Evolutionary conservation across 2,329 filamentous ascomycete genomes (phyloP), one percentile per base, ranked within the genome.

Genomic region (Cladosporium sp.): DNA sequence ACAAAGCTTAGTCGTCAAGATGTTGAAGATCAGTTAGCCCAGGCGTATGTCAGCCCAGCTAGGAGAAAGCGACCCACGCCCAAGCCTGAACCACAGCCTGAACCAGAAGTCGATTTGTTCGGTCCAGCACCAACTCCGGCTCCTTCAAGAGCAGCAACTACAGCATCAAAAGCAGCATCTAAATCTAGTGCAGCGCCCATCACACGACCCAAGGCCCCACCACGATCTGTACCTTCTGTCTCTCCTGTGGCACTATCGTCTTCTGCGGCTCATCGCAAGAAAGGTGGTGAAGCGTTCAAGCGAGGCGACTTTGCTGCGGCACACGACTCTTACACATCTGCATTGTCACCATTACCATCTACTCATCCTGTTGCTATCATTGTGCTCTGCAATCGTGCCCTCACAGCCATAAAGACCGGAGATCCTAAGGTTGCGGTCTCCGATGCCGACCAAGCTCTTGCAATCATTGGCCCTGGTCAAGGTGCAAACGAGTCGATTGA

Each of bases 221-320:
- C 82, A 46, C 84, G 89, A 16, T 83, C 84, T 39, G 82, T 91
- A 36, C 93, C 94, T 1, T 75, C 84, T 1, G 81, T 96, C 14
- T 89, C 91, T 4, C 80, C 88, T 1, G 84, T 88, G 7, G 88
- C 89, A 0, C 82, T 97, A 21, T 86, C 89, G 68, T 87, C 87
- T 4, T 97, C 92, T 11, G 89, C 90, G n/a, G 85, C 87, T 56
- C 87, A 95, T 72, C 90, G 95, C 16, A 84, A 89, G 57, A 88
- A 89, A 68, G 95, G 94, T 21, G 92, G 93, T 11, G 89, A 91
- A 62, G 91, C 96, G 69, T 98, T 97, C 81, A 98, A 97, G 79
- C 88, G 92, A 39, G 95, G 95, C 36, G 95, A 99, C 77, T 99
- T 92, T 77, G 90, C 91, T 21, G 86, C 91, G 11, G 95, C 95